Conservation (phyloP, 345 rosid genomes). For the Salix dunnii region DNA sequence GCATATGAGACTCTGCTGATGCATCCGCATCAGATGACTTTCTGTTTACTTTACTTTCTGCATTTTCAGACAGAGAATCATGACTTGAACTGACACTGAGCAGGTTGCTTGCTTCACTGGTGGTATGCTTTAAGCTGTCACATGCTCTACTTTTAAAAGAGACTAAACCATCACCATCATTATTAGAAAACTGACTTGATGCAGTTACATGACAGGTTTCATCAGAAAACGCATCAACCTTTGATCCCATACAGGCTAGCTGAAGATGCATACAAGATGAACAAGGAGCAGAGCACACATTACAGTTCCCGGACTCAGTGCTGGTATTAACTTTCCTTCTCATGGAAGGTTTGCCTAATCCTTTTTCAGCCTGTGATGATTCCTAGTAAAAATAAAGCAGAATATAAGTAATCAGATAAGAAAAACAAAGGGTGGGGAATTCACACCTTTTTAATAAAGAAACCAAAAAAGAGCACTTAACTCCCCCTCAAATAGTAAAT, state of each 20-base stretch:
- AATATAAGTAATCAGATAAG: slow-evolving; percentile 2
- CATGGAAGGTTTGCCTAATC: slow-evolving; percentile 38
- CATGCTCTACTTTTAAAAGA: slow-evolving; percentile 23
- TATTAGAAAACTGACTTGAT: slow-evolving; percentile 56
- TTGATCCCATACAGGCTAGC: slow-evolving; percentile 45
- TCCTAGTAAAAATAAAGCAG: slow-evolving; percentile 27
- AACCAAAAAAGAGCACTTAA: background rate
- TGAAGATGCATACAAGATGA: slow-evolving; percentile 75
- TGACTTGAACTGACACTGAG: slow-evolving; percentile 44
- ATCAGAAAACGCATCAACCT: slow-evolving; percentile 59
- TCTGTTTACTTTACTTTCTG: slow-evolving; percentile 50
- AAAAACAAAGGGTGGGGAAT: background rate
- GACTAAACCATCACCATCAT: slow-evolving; percentile 37
- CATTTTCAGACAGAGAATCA: slow-evolving; percentile 58
- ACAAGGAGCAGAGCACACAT: slow-evolving; percentile 77
- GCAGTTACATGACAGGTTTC: slow-evolving; percentile 51
- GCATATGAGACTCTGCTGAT: slow-evolving; percentile 35
- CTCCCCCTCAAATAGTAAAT: background rate
- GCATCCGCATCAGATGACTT: slow-evolving; percentile 45
- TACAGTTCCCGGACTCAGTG: slow-evolving; percentile 75
- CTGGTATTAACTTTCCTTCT: slow-evolving; percentile 39
- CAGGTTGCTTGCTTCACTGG: slow-evolving; percentile 62
- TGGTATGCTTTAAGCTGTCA: slow-evolving; percentile 36
- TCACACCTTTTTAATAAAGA: background rate
- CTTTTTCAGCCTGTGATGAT: slow-evolving; percentile 34